Evolutionary conservation across 2,329 filamentous ascomycete species (phyloP), one percentile per base, ranked within the genome.

Genomic region (Alternaria atra): DNA sequence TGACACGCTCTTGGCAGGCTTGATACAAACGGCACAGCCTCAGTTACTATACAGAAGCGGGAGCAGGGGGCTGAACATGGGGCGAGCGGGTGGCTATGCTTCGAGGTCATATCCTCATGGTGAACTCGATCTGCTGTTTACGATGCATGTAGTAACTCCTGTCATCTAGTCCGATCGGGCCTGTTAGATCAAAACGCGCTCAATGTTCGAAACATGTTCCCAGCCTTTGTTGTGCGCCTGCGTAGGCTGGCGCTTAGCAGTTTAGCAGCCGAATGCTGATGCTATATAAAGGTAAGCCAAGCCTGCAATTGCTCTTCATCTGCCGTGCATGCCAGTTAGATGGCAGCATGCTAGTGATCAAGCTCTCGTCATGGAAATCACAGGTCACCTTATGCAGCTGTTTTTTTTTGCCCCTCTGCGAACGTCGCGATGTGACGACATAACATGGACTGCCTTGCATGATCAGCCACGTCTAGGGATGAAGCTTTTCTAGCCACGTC

Each of bases 1-100:
- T 71, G 71, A 72, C 69, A 66, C 53, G 61, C 61, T 63, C 67
- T 70, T 68, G 68, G 70, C 71, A 57, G 60, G 67, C 66, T 73
- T 70, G 68, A 70, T 69, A 68, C 66, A 70, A 60, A 60, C 64
- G 58, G 70, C 75, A 77, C 73, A 77, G 75, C 74, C 74, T 73
- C 73, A 74, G 69, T 57, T 64, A 66, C 64, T 66, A 47, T 59
- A 61, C 57, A 61, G 66, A 67, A 61, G 67, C 65, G 68, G 68
- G 66, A 60, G 52, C 63, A 60, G 62, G 66, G 64, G 64, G 47
- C 52, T 53, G 53, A 39, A 37, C 29, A 64, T 52, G 58, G 67
- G 64, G 56, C 56, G 67, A 64, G 60, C 55, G 55, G 58, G 69
- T 70, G 71, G 73, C 73, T 70, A 68, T 74, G 73, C 65, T 40